Percentiles rank a stretch among this genome's conserved stretches.
These are phyloP conservation scores for Sphagnum magellanicum DNA, from an alignment of 228 moss, liverwort and hornwort genomes.

Conservation along the genomic window DNA sequence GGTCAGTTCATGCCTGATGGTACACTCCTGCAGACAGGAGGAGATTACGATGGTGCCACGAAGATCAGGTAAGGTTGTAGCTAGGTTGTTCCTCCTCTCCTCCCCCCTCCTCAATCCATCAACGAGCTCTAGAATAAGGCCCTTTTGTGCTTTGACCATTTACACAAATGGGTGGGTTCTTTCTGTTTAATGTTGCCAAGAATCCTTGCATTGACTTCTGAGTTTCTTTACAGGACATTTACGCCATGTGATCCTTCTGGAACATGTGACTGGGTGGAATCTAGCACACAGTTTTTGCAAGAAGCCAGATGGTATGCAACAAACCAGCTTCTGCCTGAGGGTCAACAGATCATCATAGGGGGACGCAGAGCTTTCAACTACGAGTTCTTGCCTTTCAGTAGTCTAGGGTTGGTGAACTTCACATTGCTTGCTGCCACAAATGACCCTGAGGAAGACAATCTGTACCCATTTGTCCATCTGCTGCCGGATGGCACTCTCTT, in stretches of 20 bases:
- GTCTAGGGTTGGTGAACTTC: slow-evolving; percentile 28
- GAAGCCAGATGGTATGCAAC: slow-evolving; percentile 72
- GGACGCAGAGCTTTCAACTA: slow-evolving; percentile 49
- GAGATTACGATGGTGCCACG: slow-evolving; percentile 60
- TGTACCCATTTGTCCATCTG: slow-evolving; percentile 71
- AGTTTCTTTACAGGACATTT: slow-evolving; percentile 35
- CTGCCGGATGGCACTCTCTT: slow-evolving; percentile 65
- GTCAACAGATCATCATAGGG: slow-evolving; percentile 55
- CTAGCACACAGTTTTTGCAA: slow-evolving; percentile 22
- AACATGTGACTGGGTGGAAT: slow-evolving; percentile 68
- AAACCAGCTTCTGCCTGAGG: slow-evolving; percentile 76
- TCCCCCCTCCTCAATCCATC: neutral
- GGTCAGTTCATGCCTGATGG: slow-evolving; percentile 68
- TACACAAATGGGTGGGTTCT: too few relatives aligned
- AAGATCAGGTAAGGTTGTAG: slow-evolving; percentile 41
- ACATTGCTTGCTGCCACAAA: slow-evolving; percentile 57
- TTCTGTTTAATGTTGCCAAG: too few relatives aligned
- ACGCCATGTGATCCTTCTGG: slow-evolving; percentile 33
- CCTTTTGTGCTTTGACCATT: neutral
- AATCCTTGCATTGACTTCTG: neutral
- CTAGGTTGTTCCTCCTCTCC: neutral
- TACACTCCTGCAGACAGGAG: slow-evolving; percentile 67
- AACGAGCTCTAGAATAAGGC: neutral
- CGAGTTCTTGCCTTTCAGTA: slow-evolving; percentile 52
- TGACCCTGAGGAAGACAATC: slow-evolving; percentile 66